Conservation (phyloP, 768 basidiomycete genomes). For the Hirschioporus abietinus region DNA sequence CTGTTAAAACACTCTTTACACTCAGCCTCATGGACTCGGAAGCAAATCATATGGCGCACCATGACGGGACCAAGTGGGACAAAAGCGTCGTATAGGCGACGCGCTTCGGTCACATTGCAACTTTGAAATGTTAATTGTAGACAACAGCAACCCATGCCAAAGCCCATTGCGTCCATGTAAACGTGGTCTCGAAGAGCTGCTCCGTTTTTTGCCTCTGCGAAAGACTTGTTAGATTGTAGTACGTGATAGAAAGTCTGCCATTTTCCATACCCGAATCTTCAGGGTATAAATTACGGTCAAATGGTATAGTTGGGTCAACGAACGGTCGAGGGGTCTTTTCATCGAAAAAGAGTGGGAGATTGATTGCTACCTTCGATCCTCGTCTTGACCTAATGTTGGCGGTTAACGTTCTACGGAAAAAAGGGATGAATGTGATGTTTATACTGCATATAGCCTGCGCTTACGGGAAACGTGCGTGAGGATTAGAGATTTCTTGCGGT, state of each 20-base stretch:
- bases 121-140: conserved; percentile 97
- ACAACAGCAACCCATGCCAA: conserved; percentile 99
- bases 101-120: conserved; percentile 88
- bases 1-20: conserved; percentile 34
- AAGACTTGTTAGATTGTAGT: conserved; percentile 8
- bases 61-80: conserved; percentile 94
- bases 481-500: conserved; percentile 93
- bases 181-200: conserved; percentile 89
- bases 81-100: conserved; percentile 92
- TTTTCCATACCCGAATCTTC: conserved; percentile 67
- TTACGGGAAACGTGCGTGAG: conserved; percentile 96
- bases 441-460: conserved; percentile 29
- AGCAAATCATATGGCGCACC: conserved; percentile 39
- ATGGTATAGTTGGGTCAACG: conserved; percentile 88
- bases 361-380: conserved; percentile 92
- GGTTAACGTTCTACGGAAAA: conserved; percentile 74
- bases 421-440: conserved; percentile 15
- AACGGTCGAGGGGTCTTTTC: conserved; percentile 83
- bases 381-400: conserved; percentile 90
- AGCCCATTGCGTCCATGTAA: conserved; percentile 99
- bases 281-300: conserved; percentile 73
- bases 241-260: conserved; percentile 14
- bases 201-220: conserved; percentile 79
- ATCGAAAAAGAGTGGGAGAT: conserved; percentile 90
- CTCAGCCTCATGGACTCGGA: conserved; percentile 3